phyloP scores from a whole-genome alignment of 2,329 filamentous ascomycete genomes.

The Epicoccum sorghinum region DNA sequence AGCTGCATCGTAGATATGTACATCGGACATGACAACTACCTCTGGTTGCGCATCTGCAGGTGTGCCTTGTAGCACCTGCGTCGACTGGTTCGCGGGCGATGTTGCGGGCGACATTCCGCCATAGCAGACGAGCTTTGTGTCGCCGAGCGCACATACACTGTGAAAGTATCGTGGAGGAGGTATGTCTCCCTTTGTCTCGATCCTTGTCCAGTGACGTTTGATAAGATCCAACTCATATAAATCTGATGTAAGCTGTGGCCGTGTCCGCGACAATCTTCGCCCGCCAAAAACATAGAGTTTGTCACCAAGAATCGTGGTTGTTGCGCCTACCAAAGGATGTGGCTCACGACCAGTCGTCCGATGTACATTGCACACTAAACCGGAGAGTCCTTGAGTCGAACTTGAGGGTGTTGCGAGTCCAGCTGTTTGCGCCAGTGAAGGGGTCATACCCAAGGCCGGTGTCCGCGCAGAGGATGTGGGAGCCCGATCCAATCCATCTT shows the following conservation, averaged over 20 bases:
- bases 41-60: constrained; percentile 74
- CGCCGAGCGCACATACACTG: constrained; percentile 90
- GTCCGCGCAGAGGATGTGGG: constrained; percentile 42
- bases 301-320: constrained; percentile 92
- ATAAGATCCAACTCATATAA: constrained; percentile 94
- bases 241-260: constrained; percentile 85
- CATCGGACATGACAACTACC: constrained; percentile 96
- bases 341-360: constrained; percentile 91
- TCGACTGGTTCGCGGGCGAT: constrained; percentile 47
- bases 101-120: constrained; percentile 92
- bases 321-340: constrained; percentile 89
- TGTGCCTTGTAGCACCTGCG: constrained; percentile 44
- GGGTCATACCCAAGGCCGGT: constrained; percentile 45
- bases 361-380: constrained; percentile 71
- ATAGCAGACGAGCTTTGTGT: constrained; percentile 96
- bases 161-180: constrained; percentile 96
- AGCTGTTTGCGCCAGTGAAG: constrained; percentile 50
- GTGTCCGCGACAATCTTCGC: constrained; percentile 80
- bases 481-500: constrained; percentile 49
- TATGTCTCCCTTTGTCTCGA: constrained; percentile 82
- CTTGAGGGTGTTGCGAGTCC: constrained; percentile 47
- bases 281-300: constrained; percentile 98
- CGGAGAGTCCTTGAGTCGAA: constrained; percentile 66
- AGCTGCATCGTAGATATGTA: constrained; percentile 90
- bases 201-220: constrained; percentile 87